Evolutionary conservation across 2,329 filamentous ascomycete genomes (phyloP), one percentile per base, ranked within the genome.

Genomic region (Neofusicoccum ribis): DNA sequence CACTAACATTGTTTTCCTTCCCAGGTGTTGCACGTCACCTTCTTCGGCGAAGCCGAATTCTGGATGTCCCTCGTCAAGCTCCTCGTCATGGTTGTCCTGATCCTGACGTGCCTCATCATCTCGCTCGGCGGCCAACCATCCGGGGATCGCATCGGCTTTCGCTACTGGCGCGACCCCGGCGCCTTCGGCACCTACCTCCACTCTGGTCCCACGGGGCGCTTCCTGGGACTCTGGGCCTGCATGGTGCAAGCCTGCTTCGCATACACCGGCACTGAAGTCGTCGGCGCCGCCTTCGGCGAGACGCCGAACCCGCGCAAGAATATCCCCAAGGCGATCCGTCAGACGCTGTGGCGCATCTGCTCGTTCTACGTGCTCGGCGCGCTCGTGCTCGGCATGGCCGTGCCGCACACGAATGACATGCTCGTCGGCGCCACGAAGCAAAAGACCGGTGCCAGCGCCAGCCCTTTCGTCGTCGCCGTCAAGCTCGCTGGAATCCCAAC

Each of bases 211-310:
- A 20, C 31, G 36, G 62, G 71, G 4, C 27, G 14, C 14, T 44
- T 20, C 88, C 89, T 0, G 88, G 75, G 41, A 81, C 80, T 61
- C 81, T 85, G 62, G 80, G 81, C 66, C 80, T 81, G 63, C 82
- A 34, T 61, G 2, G 85, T 91, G 68, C 87, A 86, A 61, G 89
- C 89, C 27, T 86, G 85, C n/a, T 90, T 91, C 74, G 85, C 85
- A 20, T 91, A 86, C 77, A 88, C 89, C 74, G 91, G 91, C 46
- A 86, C 89, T 79, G 17, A 80, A 75, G 56, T 75, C 66, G 67
- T 72, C 20, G 76, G 76, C 65, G 72, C 73, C 8, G 75, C 73
- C 46, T 88, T 87, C 5, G 88, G 86, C 51, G 88, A 91, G 79
- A 86, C 86, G 1, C 78, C 86, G 23, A 85, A 88, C 20, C 88